Conservation (phyloP, 2,329 filamentous ascomycete species). For the Colletotrichum viniferum region DNA sequence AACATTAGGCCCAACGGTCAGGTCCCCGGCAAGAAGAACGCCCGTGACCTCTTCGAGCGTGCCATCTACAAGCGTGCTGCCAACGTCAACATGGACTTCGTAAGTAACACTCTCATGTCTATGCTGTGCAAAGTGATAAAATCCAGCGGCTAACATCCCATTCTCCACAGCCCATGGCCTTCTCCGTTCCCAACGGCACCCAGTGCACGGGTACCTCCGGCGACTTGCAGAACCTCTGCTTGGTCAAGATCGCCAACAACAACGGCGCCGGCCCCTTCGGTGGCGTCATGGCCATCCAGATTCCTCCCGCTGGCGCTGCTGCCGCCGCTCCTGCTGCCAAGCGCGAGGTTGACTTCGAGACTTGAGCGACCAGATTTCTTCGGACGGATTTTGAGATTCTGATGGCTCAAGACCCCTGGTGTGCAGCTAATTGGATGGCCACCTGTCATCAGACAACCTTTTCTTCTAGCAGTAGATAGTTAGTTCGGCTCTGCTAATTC, state of each 20-base stretch:
- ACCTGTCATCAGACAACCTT: not conserved
- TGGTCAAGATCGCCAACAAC: constrained; percentile 47
- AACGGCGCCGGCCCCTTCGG: constrained; percentile 44
- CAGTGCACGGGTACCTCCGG: constrained; percentile 40
- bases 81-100: constrained; percentile 32
- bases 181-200: constrained; percentile 39
- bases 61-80: constrained; percentile 30
- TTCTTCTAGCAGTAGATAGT: not conserved
- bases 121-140: not conserved
- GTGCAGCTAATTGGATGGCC: not conserved
- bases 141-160: not conserved
- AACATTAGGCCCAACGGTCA: constrained; percentile 32
- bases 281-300: constrained; percentile 44
- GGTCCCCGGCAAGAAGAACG: not conserved
- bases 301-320: constrained; percentile 25
- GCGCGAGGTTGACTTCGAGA: not conserved
- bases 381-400: not conserved
- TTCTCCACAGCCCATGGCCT: constrained; percentile 30
- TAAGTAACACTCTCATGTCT: constrained; percentile 9
- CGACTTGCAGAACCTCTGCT: constrained; percentile 39
- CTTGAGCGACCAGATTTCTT: not conserved
- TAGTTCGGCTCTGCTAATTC: not conserved
- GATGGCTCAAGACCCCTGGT: not conserved
- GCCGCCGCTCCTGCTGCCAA: constrained; percentile 7
- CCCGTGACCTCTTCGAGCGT: constrained; percentile 25